Evolutionary conservation across 2,329 filamentous ascomycete species (phyloP).

Genomic region (Penicillium expansum): DNA sequence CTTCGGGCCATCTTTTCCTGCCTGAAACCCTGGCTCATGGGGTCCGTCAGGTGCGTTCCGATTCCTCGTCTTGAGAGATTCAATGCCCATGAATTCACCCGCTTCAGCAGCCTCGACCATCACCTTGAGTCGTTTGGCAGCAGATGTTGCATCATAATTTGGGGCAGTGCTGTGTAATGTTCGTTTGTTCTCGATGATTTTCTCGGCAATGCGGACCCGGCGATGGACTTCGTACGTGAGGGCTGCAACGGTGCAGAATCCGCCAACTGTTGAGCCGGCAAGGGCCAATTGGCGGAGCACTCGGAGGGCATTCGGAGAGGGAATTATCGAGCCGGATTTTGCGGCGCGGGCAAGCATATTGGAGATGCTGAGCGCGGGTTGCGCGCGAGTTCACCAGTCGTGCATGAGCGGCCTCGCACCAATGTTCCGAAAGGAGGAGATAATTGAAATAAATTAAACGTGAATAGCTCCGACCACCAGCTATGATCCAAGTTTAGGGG

Average conservation of each 20-base stretch:
- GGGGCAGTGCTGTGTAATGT: slow-evolving; percentile 42
- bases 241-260: slow-evolving; percentile 41
- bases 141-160: slow-evolving; percentile 41
- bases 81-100: slow-evolving; percentile 42
- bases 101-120: slow-evolving; percentile 48
- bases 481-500: background rate
- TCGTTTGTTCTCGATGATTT: slow-evolving; percentile 46
- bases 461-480: background rate
- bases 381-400: slow-evolving; percentile 23
- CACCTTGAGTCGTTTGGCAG: slow-evolving; percentile 35
- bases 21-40: background rate
- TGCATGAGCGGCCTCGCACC: slow-evolving; percentile 15
- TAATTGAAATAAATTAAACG: background rate
- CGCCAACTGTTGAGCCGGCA: slow-evolving; percentile 39
- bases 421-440: background rate
- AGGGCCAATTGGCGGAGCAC: slow-evolving; percentile 37
- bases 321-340: slow-evolving; percentile 34
- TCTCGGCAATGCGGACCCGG: slow-evolving; percentile 41
- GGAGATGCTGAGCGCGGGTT: slow-evolving; percentile 25
- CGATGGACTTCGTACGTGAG: slow-evolving; percentile 45
- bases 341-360: slow-evolving; percentile 36
- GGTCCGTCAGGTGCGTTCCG: slow-evolving; percentile 1
- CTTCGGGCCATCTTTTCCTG: background rate
- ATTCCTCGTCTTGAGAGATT: slow-evolving; percentile 34
- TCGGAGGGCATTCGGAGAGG: slow-evolving; percentile 46